phyloP scores from a whole-genome alignment of 768 basidiomycete genomes.

The Suillus subaureus region DNA sequence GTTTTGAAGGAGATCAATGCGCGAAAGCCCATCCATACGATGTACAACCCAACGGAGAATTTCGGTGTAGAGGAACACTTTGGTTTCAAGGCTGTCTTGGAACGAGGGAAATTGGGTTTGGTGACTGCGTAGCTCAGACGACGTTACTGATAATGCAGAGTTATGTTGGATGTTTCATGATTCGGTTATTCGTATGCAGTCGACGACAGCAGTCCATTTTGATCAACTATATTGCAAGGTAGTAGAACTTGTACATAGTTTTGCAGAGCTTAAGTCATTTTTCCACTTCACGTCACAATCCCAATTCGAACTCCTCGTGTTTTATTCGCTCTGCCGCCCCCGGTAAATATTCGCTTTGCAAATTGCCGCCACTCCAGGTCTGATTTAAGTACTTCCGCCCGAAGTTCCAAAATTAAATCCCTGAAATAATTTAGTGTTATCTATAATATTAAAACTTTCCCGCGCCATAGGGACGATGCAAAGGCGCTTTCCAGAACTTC shows the following conservation, averaged over 20 bases:
- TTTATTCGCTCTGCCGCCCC: not conserved
- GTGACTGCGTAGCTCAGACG: not conserved
- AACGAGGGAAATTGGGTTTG: not conserved
- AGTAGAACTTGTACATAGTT: not conserved
- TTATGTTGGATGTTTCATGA: not conserved
- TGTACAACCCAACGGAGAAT: not conserved
- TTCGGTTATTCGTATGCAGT: not conserved
- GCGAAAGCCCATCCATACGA: not conserved
- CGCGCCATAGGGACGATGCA: not conserved
- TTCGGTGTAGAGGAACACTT: not conserved
- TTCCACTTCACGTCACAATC: not conserved
- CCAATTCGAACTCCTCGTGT: not conserved
- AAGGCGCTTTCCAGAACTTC: not conserved
- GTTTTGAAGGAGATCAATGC: slow-evolving; percentile 1
- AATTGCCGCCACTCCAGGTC: no score
- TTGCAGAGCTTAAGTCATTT: not conserved
- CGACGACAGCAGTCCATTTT: not conserved
- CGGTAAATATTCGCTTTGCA: no score
- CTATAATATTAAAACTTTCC: not conserved
- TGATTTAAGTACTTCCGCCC: no score
- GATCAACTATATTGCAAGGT: no score
- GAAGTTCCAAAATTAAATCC: no score
- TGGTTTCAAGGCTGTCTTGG: not conserved
- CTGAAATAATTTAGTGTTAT: no score
- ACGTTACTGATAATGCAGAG: not conserved